Percentiles rank a stretch among this genome's conserved stretches.
Evolutionary conservation across 2,329 filamentous ascomycete species (phyloP).

Genomic region (Curvularia sp.): DNA sequence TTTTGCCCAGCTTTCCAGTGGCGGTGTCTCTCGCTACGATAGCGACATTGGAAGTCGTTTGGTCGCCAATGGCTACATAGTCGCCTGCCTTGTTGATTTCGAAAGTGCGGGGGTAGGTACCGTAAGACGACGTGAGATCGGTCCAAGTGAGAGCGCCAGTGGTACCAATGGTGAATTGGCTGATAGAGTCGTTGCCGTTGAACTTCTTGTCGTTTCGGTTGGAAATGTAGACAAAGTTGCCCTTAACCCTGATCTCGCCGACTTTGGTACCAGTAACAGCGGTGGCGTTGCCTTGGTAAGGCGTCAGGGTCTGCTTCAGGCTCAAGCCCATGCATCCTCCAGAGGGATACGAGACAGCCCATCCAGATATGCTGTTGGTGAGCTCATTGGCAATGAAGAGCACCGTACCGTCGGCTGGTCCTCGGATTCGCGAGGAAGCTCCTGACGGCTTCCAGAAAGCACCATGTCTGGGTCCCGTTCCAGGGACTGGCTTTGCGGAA

Average conservation of each 20-base stretch:
- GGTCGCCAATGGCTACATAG: conserved; percentile 43
- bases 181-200: conserved; percentile 44
- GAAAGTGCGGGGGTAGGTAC: conserved; percentile 48
- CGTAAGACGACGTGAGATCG: conserved; percentile 40
- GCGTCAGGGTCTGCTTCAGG: conserved; percentile 43
- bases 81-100: conserved; percentile 46
- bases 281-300: conserved; percentile 41
- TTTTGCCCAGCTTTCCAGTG: conserved; percentile 38
- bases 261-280: conserved; percentile 42
- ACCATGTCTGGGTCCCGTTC: conserved; percentile 63
- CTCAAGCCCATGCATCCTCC: conserved; percentile 43
- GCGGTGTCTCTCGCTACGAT: conserved; percentile 39
- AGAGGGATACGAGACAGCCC: conserved; percentile 40
- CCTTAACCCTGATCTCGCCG: conserved; percentile 45
- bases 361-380: conserved; percentile 41
- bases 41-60: conserved; percentile 44
- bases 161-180: conserved; percentile 43
- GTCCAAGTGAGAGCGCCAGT: conserved; percentile 40
- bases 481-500: conserved; percentile 53
- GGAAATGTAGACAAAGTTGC: conserved; percentile 45
- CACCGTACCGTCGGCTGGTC: conserved; percentile 28
- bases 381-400: conserved; percentile 49
- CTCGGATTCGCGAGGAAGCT: conserved; percentile 28
- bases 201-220: conserved; percentile 51
- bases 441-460: conserved; percentile 56